These are phyloP conservation scores for Hygrocybe punicea DNA, from an alignment of 768 basidiomycete genomes.

Conservation along the genomic window DNA sequence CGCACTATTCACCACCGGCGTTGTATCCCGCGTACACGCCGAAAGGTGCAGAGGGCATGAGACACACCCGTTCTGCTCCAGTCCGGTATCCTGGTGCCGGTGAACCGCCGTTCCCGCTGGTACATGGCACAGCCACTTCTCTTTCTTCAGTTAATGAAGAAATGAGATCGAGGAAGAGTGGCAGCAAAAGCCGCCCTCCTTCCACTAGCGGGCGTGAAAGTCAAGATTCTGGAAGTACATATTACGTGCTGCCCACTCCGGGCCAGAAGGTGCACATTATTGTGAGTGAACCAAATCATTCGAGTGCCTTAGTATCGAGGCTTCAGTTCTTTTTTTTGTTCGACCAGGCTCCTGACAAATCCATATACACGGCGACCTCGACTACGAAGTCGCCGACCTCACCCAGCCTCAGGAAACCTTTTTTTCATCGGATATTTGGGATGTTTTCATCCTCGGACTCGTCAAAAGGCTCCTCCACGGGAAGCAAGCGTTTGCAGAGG, in stretches of 20 bases:
- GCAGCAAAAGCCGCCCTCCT: slow-evolving; percentile 26
- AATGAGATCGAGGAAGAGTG: slow-evolving; percentile 22
- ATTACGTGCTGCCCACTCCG: slow-evolving; percentile 66
- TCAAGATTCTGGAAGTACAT: slow-evolving; percentile 63
- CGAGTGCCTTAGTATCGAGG: no score
- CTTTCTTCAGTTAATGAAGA: slow-evolving; percentile 41
- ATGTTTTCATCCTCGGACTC: slow-evolving; percentile 44
- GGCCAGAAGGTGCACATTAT: slow-evolving; percentile 76
- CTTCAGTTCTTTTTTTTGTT: slow-evolving; percentile 21
- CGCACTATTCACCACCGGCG: slow-evolving; percentile 58
- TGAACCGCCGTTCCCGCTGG: slow-evolving; percentile 42
- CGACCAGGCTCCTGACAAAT: slow-evolving; percentile 43
- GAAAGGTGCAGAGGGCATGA: slow-evolving; percentile 57
- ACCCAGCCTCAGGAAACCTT: slow-evolving; percentile 51
- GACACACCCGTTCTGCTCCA: slow-evolving; percentile 67
- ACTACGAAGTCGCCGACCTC: slow-evolving; percentile 57
- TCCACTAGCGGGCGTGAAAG: slow-evolving; percentile 19
- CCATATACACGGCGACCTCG: slow-evolving; percentile 57
- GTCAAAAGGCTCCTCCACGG: slow-evolving; percentile 34
- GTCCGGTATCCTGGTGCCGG: slow-evolving; percentile 44
- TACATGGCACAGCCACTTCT: slow-evolving; percentile 34
- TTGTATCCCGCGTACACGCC: slow-evolving; percentile 55
- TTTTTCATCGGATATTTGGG: slow-evolving; percentile 59
- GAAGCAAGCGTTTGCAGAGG: slow-evolving; percentile 41
- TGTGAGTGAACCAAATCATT: slow-evolving; percentile 48